Conservation (phyloP, 176 grass and related monocot species). For the Poa pratensis region DNA sequence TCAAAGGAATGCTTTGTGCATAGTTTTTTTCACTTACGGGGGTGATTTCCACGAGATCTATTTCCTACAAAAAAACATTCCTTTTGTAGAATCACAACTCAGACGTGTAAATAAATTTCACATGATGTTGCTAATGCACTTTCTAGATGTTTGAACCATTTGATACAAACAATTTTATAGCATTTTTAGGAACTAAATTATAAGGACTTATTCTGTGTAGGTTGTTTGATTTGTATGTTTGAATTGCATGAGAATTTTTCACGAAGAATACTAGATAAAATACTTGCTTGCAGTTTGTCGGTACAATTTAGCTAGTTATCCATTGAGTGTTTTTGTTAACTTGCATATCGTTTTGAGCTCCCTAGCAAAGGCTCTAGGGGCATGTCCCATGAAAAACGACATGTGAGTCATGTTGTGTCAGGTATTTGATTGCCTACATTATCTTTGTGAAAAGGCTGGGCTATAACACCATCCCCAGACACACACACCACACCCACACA, state of each 20-base stretch:
- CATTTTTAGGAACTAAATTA: not conserved
- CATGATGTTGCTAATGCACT: not conserved
- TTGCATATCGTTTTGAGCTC: no score
- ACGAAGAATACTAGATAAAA: not conserved
- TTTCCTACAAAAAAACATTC: no score
- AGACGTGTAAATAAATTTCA: not conserved
- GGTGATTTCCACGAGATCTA: not conserved
- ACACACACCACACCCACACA: no score
- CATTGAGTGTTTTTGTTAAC: no score
- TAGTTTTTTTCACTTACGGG: not conserved
- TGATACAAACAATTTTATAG: not conserved
- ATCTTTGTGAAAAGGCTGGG: no score
- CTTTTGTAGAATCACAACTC: no score
- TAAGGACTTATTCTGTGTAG: not conserved
- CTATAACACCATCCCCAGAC: no score
- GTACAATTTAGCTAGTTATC: not conserved
- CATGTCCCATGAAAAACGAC: no score
- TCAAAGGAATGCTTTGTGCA: not conserved
- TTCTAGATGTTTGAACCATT: not conserved
- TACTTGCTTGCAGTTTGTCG: not conserved
- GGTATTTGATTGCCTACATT: no score
- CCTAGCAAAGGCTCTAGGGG: no score
- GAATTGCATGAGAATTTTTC: not conserved
- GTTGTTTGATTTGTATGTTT: not conserved
- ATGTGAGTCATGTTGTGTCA: no score